A percentile compares a stretch with the other conserved stretches of the same genome.
phyloP scores from a whole-genome alignment of 768 basidiomycete species.

The Russula griseocarnosa region DNA sequence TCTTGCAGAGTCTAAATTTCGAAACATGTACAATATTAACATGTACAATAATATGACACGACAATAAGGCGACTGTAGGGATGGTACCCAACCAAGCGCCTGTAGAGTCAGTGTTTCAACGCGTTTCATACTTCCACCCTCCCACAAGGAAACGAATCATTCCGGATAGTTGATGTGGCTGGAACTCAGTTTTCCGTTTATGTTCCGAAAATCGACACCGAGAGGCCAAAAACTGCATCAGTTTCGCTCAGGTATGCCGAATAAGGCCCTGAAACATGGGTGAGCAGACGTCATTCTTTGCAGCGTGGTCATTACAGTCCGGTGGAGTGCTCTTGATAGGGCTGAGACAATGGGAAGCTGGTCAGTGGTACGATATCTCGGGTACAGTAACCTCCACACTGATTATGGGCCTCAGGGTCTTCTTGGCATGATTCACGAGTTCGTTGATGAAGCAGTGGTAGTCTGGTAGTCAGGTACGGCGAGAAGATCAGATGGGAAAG shows the following conservation, averaged over 20 bases:
- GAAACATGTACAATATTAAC: too few species aligned
- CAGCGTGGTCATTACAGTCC: not conserved
- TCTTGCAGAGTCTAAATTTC: not conserved
- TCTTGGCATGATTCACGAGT: not conserved
- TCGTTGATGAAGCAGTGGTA: too few species aligned
- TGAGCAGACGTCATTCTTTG: too few species aligned
- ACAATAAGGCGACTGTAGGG: not conserved
- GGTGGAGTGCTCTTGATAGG: not conserved
- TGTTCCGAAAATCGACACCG: not conserved
- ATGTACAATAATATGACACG: too few species aligned
- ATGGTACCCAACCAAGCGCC: not conserved
- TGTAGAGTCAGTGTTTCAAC: not conserved
- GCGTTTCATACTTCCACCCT: not conserved
- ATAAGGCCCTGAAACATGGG: not conserved
- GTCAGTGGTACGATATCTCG: not conserved
- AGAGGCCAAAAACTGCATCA: not conserved
- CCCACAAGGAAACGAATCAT: not conserved
- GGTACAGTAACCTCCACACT: not conserved
- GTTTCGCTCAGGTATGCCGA: not conserved
- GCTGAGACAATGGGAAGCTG: not conserved
- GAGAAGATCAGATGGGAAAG: not conserved
- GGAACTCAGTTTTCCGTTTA: not conserved
- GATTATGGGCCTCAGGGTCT: not conserved
- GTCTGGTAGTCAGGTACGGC: too few species aligned
- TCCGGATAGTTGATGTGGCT: not conserved